These are phyloP conservation scores for Abelmoschus esculentus DNA, from an alignment of 345 rosid species.

Conservation along the genomic window DNA sequence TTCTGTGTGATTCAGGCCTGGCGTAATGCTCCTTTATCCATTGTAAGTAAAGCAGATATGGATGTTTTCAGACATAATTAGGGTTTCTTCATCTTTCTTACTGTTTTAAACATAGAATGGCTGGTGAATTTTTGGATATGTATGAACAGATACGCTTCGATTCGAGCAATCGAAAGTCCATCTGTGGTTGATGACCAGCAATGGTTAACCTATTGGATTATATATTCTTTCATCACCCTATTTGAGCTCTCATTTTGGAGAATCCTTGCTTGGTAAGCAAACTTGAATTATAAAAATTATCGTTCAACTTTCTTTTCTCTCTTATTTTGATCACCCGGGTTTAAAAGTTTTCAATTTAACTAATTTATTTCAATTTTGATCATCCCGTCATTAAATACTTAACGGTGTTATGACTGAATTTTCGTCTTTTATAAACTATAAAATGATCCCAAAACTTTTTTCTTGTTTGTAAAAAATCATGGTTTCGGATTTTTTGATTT, in stretches of 20 bases:
- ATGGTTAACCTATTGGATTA: constrained; percentile 95
- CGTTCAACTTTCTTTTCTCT: too few relatives aligned
- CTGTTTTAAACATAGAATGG: background rate
- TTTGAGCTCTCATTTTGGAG: constrained; percentile 65
- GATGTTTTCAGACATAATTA: background rate
- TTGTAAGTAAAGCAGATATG: constrained; percentile 43
- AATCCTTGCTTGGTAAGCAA: constrained; percentile 57
- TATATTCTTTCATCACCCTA: constrained; percentile 70
- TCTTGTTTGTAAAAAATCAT: too few relatives aligned
- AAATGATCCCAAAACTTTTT: too few relatives aligned
- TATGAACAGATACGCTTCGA: constrained; percentile 60
- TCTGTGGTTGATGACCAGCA: constrained; percentile 78
- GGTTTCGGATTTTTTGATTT: too few relatives aligned
- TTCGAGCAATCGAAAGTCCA: constrained; percentile 89
- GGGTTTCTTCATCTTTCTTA: background rate
- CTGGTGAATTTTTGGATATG: background rate
- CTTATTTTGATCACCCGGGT: too few relatives aligned
- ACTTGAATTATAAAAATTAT: background rate
- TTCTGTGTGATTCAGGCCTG: constrained; percentile 47
- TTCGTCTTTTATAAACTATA: too few relatives aligned
- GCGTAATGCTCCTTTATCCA: constrained; percentile 84
- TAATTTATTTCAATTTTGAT: too few relatives aligned
- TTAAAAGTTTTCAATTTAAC: too few relatives aligned
- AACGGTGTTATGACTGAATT: too few relatives aligned
- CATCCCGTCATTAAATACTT: too few relatives aligned